Conservation (phyloP, 1,284 basidiomycete species). For the Vanrija pseudolonga region DNA sequence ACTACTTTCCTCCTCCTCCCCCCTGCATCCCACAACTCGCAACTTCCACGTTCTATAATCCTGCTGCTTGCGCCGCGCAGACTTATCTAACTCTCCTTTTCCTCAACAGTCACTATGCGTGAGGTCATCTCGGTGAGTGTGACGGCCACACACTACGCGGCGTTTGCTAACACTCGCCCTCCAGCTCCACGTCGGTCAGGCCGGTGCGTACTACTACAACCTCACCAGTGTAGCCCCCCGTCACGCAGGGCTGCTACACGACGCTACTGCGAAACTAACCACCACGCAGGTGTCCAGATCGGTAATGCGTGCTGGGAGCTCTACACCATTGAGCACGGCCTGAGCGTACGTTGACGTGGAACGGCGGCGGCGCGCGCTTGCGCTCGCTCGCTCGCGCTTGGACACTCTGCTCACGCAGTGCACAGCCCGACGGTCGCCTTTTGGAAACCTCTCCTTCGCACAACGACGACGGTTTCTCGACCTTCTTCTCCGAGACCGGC, state of each 20-base stretch:
- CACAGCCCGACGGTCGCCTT: conserved; percentile 85
- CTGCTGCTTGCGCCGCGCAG: too few species aligned
- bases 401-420: conserved; percentile 11
- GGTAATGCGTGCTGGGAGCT: conserved; percentile 98
- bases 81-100: background rate
- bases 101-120: conserved; percentile 30
- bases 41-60: background rate
- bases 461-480: conserved; percentile 89
- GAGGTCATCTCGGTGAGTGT: conserved; percentile 49
- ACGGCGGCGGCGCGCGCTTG: background rate
- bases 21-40: background rate
- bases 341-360: conserved; percentile 65
- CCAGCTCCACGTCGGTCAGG: conserved; percentile 51
- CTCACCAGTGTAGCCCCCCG: background rate
- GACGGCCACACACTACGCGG: too few species aligned
- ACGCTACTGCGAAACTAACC: background rate
- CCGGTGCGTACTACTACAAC: conserved; percentile 31
- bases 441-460: conserved; percentile 66
- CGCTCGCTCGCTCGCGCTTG: background rate
- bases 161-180: background rate
- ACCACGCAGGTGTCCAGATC: conserved; percentile 56
- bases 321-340: conserved; percentile 96
- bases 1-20: too few species aligned
- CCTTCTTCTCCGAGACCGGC: conserved; percentile 62
- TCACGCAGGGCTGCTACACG: background rate